These are phyloP conservation scores for Solanum tarapatanum DNA, from an alignment of 257 asterid genomes.

Conservation along the genomic window DNA sequence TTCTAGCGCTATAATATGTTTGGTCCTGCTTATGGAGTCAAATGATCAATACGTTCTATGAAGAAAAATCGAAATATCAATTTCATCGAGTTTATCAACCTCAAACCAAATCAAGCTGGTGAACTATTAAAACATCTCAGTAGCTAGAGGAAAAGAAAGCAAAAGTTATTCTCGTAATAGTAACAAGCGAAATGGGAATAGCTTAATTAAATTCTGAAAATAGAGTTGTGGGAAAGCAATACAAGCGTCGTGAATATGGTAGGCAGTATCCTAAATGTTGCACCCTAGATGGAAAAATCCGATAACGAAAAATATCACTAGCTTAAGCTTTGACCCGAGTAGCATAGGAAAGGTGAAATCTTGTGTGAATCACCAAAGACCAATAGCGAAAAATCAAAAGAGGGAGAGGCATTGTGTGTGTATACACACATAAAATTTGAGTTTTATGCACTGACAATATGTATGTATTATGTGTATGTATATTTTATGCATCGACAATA, in stretches of 20 bases:
- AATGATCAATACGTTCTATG: not conserved
- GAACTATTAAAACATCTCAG: not conserved
- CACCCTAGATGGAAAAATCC: too few relatives aligned
- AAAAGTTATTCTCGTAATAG: not conserved
- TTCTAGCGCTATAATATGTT: too few relatives aligned
- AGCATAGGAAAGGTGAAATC: not conserved
- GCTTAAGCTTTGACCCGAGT: not conserved
- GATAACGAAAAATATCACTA: not conserved
- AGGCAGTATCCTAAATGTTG: not conserved
- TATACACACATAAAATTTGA: too few relatives aligned
- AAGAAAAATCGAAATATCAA: not conserved
- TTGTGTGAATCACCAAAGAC: not conserved
- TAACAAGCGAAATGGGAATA: not conserved
- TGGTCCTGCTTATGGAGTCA: not conserved
- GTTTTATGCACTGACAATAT: too few relatives aligned
- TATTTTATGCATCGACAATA: too few relatives aligned
- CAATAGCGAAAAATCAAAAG: not conserved
- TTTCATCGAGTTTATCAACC: not conserved
- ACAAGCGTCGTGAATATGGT: not conserved
- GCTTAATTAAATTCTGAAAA: not conserved
- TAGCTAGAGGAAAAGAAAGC: too few relatives aligned
- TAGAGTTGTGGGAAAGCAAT: not conserved
- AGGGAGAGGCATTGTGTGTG: not conserved
- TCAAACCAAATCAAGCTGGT: not conserved
- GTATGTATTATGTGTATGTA: too few relatives aligned